Conservation (phyloP, 2,329 filamentous ascomycete genomes). For the Penicillium hordei region DNA sequence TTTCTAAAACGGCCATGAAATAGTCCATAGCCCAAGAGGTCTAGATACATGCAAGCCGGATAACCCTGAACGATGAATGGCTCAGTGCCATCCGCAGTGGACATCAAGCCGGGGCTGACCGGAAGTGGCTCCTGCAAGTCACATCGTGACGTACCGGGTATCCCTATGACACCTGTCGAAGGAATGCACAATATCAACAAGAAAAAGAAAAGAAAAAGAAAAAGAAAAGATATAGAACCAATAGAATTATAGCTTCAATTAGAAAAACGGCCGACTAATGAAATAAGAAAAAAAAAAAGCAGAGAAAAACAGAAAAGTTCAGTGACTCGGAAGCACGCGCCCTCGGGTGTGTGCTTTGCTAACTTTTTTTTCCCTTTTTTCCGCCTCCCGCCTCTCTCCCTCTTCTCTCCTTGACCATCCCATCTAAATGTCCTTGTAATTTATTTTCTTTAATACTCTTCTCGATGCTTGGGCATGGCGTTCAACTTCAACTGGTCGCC, state of each 20-base stretch:
- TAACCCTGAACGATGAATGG: constrained; percentile 5
- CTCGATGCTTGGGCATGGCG: constrained; percentile 65
- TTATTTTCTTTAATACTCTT: constrained; percentile 7
- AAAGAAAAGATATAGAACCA: neutral
- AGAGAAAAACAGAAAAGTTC: neutral
- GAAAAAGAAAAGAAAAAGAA: neutral
- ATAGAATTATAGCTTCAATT: neutral
- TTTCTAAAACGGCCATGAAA: neutral
- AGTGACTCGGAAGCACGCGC: constrained; percentile 2
- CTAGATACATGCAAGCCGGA: constrained; percentile 2
- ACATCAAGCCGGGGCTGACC: constrained; percentile 13
- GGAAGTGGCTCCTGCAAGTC: constrained; percentile 12
- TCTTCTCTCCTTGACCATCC: neutral
- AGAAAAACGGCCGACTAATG: no score
- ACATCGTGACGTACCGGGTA: constrained; percentile 9
- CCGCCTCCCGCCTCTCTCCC: constrained; percentile 8
- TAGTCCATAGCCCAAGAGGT: neutral
- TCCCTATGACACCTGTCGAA: neutral
- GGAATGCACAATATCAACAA: neutral
- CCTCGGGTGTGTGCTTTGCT: constrained; percentile 4
- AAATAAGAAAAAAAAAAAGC: neutral
- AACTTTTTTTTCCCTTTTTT: constrained; percentile 4
- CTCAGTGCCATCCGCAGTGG: constrained; percentile 4
- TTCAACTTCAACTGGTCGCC: constrained; percentile 99
- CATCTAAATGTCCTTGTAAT: constrained; percentile 5